These are phyloP conservation scores for Candolleomyces eurysporus DNA, from an alignment of 768 basidiomycete genomes.

Conservation along the genomic window DNA sequence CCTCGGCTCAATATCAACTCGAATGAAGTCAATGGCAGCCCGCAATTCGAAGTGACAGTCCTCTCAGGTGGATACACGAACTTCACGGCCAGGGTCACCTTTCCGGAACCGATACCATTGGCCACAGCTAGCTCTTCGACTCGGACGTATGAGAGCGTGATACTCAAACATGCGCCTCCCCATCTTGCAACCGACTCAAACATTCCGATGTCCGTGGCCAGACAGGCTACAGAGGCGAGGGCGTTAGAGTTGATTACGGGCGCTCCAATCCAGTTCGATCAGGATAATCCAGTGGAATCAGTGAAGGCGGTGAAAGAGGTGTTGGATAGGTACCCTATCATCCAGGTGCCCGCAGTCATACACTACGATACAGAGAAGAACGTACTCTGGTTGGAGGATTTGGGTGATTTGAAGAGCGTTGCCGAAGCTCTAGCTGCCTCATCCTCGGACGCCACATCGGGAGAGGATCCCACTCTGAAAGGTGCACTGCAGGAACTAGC, in stretches of 20 bases:
- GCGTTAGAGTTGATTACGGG: slow-evolving; percentile 17
- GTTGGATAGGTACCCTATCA: slow-evolving; percentile 3
- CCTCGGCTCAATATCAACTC: too few species aligned
- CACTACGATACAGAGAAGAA: slow-evolving; percentile 18
- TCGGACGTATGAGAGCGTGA: background rate
- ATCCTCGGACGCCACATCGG: too few species aligned
- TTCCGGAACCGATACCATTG: slow-evolving; percentile 11
- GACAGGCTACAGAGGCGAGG: slow-evolving; percentile 20
- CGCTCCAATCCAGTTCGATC: background rate
- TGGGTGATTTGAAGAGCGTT: slow-evolving; percentile 16
- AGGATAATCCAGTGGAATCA: too few species aligned
- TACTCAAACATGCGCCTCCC: slow-evolving; percentile 25
- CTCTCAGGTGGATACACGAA: slow-evolving; percentile 22
- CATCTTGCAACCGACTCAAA: slow-evolving; percentile 17
- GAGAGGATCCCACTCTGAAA: too few species aligned
- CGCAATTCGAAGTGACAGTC: background rate
- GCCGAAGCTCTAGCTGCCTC: slow-evolving; percentile 10
- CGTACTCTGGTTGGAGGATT: slow-evolving; percentile 24
- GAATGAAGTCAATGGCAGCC: background rate
- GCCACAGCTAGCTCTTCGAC: background rate
- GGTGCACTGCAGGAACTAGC: slow-evolving; percentile 5
- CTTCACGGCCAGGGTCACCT: slow-evolving; percentile 19
- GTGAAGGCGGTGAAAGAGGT: slow-evolving; percentile 5
- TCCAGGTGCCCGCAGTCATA: slow-evolving; percentile 15
- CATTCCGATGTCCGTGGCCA: slow-evolving; percentile 16